A percentile compares a stretch with the other conserved stretches of the same genome.
phyloP scores from a whole-genome alignment of 768 basidiomycete genomes.

The Tubosaeta sp. region DNA sequence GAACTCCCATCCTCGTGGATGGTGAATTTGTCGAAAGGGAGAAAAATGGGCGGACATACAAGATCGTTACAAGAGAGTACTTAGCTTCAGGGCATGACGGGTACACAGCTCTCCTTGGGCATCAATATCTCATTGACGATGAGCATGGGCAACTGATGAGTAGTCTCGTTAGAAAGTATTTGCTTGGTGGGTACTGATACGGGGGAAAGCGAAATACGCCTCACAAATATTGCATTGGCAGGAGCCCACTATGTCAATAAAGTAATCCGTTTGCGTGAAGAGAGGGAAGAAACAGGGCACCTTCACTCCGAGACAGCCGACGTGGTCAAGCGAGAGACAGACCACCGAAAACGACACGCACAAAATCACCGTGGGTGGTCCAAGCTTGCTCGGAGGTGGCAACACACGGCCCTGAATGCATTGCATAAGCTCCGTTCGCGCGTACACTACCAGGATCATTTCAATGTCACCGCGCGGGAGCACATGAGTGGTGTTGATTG shows the following conservation, averaged over 20 bases:
- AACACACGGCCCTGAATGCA: slow-evolving; percentile 38
- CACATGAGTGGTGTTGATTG: slow-evolving; percentile 78
- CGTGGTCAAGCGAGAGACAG: slow-evolving; percentile 46
- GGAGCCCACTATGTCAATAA: slow-evolving; percentile 74
- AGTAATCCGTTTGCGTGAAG: slow-evolving; percentile 40
- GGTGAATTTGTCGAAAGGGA: slow-evolving; percentile 52
- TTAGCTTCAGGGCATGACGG: slow-evolving; percentile 85
- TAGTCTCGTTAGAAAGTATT: slow-evolving; percentile 74
- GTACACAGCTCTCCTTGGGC: slow-evolving; percentile 61
- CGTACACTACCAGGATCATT: slow-evolving; percentile 52
- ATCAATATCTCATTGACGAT: slow-evolving; percentile 71
- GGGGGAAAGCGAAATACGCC: not conserved
- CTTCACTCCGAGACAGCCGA: slow-evolving; percentile 43
- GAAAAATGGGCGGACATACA: slow-evolving; percentile 58
- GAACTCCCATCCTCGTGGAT: slow-evolving; percentile 36
- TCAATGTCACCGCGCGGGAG: slow-evolving; percentile 59
- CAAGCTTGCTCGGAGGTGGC: slow-evolving; percentile 43
- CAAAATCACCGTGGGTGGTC: slow-evolving; percentile 20
- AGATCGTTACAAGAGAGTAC: slow-evolving; percentile 82
- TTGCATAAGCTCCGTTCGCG: slow-evolving; percentile 45
- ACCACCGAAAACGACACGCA: slow-evolving; percentile 32
- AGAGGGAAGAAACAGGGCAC: slow-evolving; percentile 25
- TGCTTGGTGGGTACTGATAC: slow-evolving; percentile 53
- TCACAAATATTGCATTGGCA: slow-evolving; percentile 27
- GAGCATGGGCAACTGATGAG: slow-evolving; percentile 80